Conservation (phyloP, 768 basidiomycete species). For the Megacollybia marginata region DNA sequence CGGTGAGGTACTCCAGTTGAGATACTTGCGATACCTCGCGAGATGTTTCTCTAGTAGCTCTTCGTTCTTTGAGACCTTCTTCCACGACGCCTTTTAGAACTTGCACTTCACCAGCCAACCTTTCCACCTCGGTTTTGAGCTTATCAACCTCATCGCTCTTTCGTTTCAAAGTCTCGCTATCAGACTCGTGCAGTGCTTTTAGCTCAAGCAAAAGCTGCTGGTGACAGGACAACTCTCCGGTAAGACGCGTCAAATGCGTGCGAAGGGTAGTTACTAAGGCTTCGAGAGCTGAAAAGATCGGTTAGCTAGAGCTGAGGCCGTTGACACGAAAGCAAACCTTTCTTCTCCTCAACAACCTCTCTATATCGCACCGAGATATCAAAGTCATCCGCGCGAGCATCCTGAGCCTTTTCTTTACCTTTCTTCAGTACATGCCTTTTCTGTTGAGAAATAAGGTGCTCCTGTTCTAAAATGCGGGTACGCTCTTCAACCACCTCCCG, state of each 20-base stretch:
- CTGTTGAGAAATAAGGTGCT: slow-evolving; percentile 36
- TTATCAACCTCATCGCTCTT: slow-evolving; percentile 62
- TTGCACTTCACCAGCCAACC: slow-evolving; percentile 79
- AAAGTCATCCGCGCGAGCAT: slow-evolving; percentile 17
- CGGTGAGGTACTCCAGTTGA: background rate
- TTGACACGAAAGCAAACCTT: slow-evolving; percentile 46
- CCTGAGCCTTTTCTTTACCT: slow-evolving; percentile 28
- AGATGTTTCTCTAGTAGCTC: slow-evolving; percentile 40
- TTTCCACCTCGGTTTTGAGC: slow-evolving; percentile 70
- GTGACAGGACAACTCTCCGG: slow-evolving; percentile 72
- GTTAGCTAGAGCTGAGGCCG: background rate
- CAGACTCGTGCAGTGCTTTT: slow-evolving; percentile 54
- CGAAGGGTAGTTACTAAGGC: slow-evolving; percentile 69
- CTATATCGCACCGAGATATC: slow-evolving; percentile 49
- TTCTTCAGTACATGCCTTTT: slow-evolving; percentile 21
- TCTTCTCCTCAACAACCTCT: slow-evolving; percentile 83
- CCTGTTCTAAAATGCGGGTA: slow-evolving; percentile 51
- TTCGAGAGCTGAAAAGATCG: slow-evolving; percentile 57
- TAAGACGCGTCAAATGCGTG: slow-evolving; percentile 69
- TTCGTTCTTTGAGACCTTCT: slow-evolving; percentile 72
- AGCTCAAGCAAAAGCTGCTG: slow-evolving; percentile 63
- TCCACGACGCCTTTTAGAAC: slow-evolving; percentile 83
- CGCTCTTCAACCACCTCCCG: slow-evolving; percentile 70
- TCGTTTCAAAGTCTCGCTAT: slow-evolving; percentile 45
- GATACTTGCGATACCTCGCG: slow-evolving; percentile 4